Evolutionary conservation across 805 yeast genomes (phyloP).

Genomic region (Tetrapisispora fleetii): DNA sequence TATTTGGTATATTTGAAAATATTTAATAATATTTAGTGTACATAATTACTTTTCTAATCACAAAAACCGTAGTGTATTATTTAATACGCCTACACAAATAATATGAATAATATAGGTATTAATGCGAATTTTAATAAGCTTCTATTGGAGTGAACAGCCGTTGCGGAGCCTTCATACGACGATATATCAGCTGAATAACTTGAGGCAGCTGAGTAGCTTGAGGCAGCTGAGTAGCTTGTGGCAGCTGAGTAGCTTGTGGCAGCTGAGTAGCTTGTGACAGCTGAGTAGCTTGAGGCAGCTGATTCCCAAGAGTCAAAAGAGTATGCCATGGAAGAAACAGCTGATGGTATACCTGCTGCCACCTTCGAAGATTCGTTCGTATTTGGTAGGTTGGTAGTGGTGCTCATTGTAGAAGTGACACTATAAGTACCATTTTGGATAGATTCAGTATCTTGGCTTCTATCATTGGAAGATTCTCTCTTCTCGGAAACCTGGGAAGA

Average conservation of each 20-base stretch:
- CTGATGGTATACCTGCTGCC: too few relatives aligned
- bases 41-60: neutral
- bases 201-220: neutral
- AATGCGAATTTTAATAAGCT: neutral
- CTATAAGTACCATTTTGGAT: too few relatives aligned
- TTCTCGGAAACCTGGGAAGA: too few relatives aligned
- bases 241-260: too few relatives aligned
- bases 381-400: too few relatives aligned
- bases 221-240: neutral
- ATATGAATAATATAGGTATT: neutral
- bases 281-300: neutral
- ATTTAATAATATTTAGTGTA: neutral
- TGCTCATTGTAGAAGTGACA: too few relatives aligned
- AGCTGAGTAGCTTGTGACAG: too few relatives aligned
- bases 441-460: too few relatives aligned
- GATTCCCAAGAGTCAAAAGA: neutral
- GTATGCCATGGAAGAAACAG: too few relatives aligned
- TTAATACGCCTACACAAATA: neutral
- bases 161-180: neutral
- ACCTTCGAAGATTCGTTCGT: too few relatives aligned
- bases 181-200: neutral
- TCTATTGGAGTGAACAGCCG: neutral
- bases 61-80: neutral
- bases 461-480: too few relatives aligned
- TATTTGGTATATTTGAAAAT: too few relatives aligned